Evolutionary conservation across 2,329 filamentous ascomycete species (phyloP).

Genomic region (Amauroascus niger): DNA sequence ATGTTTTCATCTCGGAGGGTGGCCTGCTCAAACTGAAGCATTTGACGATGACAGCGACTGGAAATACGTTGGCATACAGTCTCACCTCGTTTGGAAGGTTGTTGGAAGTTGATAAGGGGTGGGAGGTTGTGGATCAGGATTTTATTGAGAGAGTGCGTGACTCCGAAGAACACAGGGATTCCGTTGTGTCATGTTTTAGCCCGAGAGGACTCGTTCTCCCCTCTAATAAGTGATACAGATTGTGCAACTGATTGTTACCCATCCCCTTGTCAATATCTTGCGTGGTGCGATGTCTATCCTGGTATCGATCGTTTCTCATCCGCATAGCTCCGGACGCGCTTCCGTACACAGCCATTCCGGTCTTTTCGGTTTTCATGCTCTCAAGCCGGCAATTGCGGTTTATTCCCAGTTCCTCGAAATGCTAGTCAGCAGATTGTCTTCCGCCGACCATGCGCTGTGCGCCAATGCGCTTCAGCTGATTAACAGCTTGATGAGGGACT

Average conservation of each 20-base stretch:
- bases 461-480: slow-evolving; percentile 91
- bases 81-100: slow-evolving; percentile 79
- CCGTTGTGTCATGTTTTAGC: background rate
- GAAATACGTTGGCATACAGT: slow-evolving; percentile 92
- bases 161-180: background rate
- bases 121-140: slow-evolving; percentile 56
- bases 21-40: slow-evolving; percentile 72
- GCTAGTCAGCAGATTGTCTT: slow-evolving; percentile 81
- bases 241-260: slow-evolving; percentile 85
- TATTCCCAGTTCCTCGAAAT: slow-evolving; percentile 93
- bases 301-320: slow-evolving; percentile 83
- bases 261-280: slow-evolving; percentile 94
- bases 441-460: slow-evolving; percentile 89
- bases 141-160: slow-evolving; percentile 50
- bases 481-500: slow-evolving; percentile 88
- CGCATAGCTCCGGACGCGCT: slow-evolving; percentile 48
- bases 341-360: slow-evolving; percentile 43
- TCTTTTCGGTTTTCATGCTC: slow-evolving; percentile 74
- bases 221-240: slow-evolving; percentile 41
- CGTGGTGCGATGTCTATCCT: slow-evolving; percentile 94
- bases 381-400: slow-evolving; percentile 83
- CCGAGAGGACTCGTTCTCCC: background rate
- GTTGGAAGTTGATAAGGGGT: slow-evolving; percentile 94
- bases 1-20: slow-evolving; percentile 86
- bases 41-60: slow-evolving; percentile 72